These are phyloP conservation scores for Epichloe gansuensis DNA, from an alignment of 2,329 filamentous ascomycete species.

Conservation along the genomic window DNA sequence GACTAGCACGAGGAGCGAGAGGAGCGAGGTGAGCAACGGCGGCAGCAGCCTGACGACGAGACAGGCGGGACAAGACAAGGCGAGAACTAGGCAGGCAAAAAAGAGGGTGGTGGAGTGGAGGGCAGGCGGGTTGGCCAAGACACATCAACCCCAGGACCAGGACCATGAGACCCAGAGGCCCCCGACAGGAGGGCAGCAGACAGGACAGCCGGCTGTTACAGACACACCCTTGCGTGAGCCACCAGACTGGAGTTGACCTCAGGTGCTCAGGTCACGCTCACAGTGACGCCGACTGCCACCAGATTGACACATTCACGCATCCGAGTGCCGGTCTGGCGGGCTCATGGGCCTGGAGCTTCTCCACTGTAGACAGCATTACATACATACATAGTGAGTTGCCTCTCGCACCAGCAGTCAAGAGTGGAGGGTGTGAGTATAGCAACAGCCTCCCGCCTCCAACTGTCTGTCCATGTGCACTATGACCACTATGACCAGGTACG, in stretches of 20 bases:
- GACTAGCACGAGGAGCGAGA: constrained; percentile 2
- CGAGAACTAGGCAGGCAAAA: background rate
- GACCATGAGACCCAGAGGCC: constrained; percentile 3
- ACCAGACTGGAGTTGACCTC: too few species aligned
- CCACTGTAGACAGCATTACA: background rate
- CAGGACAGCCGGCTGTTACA: background rate
- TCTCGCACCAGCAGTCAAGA: background rate
- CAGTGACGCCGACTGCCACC: too few species aligned
- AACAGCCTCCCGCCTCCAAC: background rate
- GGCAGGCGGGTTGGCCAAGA: constrained; percentile 4
- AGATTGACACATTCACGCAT: too few species aligned
- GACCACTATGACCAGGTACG: background rate
- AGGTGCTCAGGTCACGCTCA: too few species aligned
- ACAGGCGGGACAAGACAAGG: background rate
- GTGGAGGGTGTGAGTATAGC: background rate
- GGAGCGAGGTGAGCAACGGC: background rate
- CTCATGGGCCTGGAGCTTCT: background rate
- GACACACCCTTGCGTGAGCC: background rate
- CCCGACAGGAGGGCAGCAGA: constrained; percentile 2
- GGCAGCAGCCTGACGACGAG: constrained; percentile 3
- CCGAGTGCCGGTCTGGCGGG: background rate
- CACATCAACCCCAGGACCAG: constrained; percentile 4
- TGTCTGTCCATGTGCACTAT: background rate
- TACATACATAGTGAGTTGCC: too few species aligned
- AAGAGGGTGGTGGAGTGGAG: background rate